Conservation (phyloP, 805 yeast genomes). For the Yamadazyma insecticola region DNA sequence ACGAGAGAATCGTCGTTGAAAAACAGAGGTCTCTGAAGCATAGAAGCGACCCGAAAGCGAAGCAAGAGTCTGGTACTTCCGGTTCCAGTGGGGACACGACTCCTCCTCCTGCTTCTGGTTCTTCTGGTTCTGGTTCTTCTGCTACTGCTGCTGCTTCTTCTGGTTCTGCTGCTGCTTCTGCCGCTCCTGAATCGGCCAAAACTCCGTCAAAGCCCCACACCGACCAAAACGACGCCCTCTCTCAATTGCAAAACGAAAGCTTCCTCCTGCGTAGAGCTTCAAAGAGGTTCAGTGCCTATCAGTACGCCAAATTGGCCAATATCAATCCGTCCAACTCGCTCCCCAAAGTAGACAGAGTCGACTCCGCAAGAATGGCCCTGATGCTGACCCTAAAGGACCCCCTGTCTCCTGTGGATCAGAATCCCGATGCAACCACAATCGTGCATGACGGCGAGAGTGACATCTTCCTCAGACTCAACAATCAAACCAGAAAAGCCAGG, state of each 20-base stretch:
- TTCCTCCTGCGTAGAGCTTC: slow-evolving; percentile 83
- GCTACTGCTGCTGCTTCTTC: background rate
- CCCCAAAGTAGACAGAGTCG: slow-evolving; percentile 5
- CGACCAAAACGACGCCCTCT: slow-evolving; percentile 10
- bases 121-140: background rate
- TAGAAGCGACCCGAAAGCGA: no score
- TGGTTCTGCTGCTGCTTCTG: background rate
- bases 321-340: slow-evolving; percentile 12
- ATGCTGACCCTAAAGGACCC: slow-evolving; percentile 7
- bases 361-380: slow-evolving; percentile 2
- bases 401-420: background rate
- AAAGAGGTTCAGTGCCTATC: slow-evolving; percentile 89
- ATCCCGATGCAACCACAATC: background rate
- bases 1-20: no score
- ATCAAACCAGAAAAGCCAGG: slow-evolving; percentile 51
- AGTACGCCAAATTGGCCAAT: slow-evolving; percentile 69
- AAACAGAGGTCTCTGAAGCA: no score
- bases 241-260: slow-evolving; percentile 12
- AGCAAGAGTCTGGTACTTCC: no score
- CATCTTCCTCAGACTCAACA: slow-evolving; percentile 45
- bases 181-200: slow-evolving; percentile 1
- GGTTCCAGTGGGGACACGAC: no score
- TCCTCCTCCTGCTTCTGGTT: background rate
- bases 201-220: no score
- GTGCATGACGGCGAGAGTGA: slow-evolving; percentile 2